Percentiles rank a stretch among this genome's conserved stretches.
Conservation (phyloP, 2,329 filamentous ascomycete genomes). For the Ceratocystis lukuohia region DNA sequence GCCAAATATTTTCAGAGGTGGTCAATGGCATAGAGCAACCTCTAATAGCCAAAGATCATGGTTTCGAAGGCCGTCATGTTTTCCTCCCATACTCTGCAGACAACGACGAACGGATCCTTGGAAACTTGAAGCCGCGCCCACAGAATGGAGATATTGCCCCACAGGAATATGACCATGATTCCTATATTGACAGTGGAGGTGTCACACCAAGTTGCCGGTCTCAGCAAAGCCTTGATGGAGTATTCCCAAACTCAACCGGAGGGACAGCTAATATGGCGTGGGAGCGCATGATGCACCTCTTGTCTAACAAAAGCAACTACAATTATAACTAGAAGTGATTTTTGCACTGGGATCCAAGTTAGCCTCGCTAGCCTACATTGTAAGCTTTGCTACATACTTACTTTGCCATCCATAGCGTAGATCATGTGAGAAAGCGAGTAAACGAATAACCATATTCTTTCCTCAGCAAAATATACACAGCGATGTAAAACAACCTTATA, state of each 20-base stretch:
- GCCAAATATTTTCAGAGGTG: slow-evolving; percentile 16
- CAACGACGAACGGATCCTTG: background rate
- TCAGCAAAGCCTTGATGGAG: background rate
- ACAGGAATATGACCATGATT: background rate
- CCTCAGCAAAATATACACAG: background rate
- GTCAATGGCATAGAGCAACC: slow-evolving; percentile 14
- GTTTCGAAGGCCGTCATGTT: background rate
- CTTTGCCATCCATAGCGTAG: background rate
- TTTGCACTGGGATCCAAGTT: background rate
- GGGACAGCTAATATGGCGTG: background rate
- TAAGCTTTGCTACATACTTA: background rate
- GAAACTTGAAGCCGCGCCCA: background rate
- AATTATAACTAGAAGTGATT: no score
- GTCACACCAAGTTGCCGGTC: background rate
- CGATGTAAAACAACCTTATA: background rate
- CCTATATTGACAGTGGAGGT: background rate
- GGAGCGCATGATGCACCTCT: background rate
- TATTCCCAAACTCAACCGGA: background rate
- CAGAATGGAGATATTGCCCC: background rate
- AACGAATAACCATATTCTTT: background rate
- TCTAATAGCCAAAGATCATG: background rate
- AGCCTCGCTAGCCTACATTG: background rate
- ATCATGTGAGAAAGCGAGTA: background rate
- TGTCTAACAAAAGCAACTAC: no score
- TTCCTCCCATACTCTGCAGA: background rate